These are phyloP conservation scores for Tolypocladium endophyticum DNA, from an alignment of 2,329 filamentous ascomycete species.

Conservation along the genomic window DNA sequence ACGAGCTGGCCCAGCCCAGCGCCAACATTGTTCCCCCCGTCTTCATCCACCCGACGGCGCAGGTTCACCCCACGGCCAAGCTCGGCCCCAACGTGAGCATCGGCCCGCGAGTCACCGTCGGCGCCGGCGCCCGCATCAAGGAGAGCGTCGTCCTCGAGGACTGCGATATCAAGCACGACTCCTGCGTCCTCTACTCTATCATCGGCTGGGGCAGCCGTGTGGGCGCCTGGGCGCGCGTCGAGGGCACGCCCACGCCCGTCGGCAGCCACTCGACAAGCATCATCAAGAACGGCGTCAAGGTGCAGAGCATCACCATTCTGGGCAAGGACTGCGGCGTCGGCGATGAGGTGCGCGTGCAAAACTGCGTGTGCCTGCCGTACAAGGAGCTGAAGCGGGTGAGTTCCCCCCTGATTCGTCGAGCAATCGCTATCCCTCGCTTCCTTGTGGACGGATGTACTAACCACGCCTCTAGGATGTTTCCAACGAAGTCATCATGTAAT, in stretches of 20 bases:
- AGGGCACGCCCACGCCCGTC: conserved; percentile 82
- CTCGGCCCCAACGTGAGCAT: conserved; percentile 95
- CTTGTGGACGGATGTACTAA: conserved; percentile 13
- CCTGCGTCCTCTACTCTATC: conserved; percentile 90
- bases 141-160: conserved; percentile 95
- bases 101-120: conserved; percentile 76
- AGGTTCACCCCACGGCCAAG: conserved; percentile 89
- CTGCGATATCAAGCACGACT: conserved; percentile 90
- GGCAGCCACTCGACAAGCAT: conserved; percentile 88
- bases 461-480: conserved; percentile 56
- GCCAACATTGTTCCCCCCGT: conserved; percentile 85
- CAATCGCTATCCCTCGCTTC: neutral
- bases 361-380: conserved; percentile 93
- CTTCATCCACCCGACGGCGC: conserved; percentile 86
- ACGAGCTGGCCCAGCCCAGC: conserved; percentile 71
- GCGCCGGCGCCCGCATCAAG: conserved; percentile 84
- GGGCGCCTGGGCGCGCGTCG: conserved; percentile 95
- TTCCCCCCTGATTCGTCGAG: conserved; percentile 9
- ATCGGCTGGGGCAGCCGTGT: conserved; percentile 95
- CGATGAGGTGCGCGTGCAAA: conserved; percentile 92
- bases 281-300: conserved; percentile 95
- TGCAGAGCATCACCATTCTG: conserved; percentile 94
- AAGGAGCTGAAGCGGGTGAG: conserved; percentile 94
- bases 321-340: conserved; percentile 93
- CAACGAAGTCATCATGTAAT: conserved; percentile 85